phyloP scores from a whole-genome alignment of 2,329 filamentous ascomycete species.

The Pseudogymnoascus sp. region DNA sequence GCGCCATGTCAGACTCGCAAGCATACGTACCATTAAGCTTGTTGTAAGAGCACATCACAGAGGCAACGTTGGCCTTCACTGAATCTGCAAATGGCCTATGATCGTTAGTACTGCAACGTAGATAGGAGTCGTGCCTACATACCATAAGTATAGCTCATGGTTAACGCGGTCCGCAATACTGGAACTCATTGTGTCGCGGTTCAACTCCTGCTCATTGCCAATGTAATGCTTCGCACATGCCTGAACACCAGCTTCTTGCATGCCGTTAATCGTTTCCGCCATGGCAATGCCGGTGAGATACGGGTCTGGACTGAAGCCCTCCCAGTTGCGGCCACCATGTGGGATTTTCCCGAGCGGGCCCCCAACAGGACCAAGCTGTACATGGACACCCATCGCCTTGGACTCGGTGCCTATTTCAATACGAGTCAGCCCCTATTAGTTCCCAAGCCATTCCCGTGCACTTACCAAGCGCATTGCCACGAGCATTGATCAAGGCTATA shows the following conservation, averaged over 20 bases:
- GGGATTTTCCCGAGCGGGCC: slow-evolving; percentile 68
- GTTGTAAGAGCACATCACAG: slow-evolving; percentile 67
- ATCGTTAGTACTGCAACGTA: slow-evolving; percentile 17
- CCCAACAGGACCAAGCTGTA: slow-evolving; percentile 66
- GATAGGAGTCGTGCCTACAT: neutral
- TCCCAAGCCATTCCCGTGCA: neutral
- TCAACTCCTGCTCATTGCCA: slow-evolving; percentile 60
- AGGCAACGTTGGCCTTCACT: slow-evolving; percentile 55
- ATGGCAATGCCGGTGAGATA: slow-evolving; percentile 60
- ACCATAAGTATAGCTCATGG: slow-evolving; percentile 59
- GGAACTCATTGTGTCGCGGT: slow-evolving; percentile 44
- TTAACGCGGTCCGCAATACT: slow-evolving; percentile 57
- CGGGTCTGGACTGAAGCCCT: slow-evolving; percentile 72
- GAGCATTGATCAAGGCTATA: slow-evolving; percentile 59
- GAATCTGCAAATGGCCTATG: slow-evolving; percentile 55
- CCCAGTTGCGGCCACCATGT: slow-evolving; percentile 71
- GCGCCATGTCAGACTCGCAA: slow-evolving; percentile 53
- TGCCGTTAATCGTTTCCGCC: slow-evolving; percentile 51
- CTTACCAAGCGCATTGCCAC: slow-evolving; percentile 40
- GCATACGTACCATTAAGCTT: slow-evolving; percentile 61
- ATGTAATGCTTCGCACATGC: slow-evolving; percentile 53
- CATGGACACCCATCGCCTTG: slow-evolving; percentile 61
- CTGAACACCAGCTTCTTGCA: slow-evolving; percentile 44
- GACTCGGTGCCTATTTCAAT: slow-evolving; percentile 59
- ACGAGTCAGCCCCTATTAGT: neutral